Evolutionary conservation across 805 yeast species (phyloP), one percentile per base, ranked within the genome.

Genomic region (Metschnikowia rubicola): DNA sequence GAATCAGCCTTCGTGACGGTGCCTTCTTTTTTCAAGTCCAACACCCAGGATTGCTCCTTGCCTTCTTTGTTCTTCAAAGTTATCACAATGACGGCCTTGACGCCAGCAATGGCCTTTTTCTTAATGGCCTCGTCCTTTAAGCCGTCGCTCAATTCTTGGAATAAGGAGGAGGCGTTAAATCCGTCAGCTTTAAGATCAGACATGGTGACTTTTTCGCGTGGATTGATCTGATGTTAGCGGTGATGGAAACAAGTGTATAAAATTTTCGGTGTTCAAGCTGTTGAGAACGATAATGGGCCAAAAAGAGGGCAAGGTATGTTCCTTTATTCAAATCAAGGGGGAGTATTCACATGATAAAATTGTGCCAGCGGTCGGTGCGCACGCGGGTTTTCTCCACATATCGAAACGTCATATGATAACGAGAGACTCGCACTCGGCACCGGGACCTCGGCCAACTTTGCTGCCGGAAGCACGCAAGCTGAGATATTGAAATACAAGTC

Each of bases 41-140:
- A 56, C 9, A 46, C 48, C 60, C 60, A 56, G 17, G 56, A 50
- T 39, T 56, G 58, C 39, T 56, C 56, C 52, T 56, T 56, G 37
- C 60, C 60, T 44, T 54, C 60, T 48, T 56, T 56, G 50, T 55
- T 56, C 50, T 54, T 54, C 51, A 56, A 52, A 32, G 84, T 81
- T 65, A 88, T 83, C 39, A 77, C 79, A 49, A 88, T 80, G 31
- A 77, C 67, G 31, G 88, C 82, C 59, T 80, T 77, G 59, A 87
- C 82, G 35, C 71, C 74, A 42, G 58, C 46, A 51, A 74, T 63
- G 46, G 77, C 75, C 61, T 70, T 65, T 58, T 67, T 64, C 51
- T 59, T 68, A 46, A 57, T 52, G 39, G 58, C 61, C 43, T 59
- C 63, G 50, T 72, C 74, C 44, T 65, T 59, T 52, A 74, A 65